Evolutionary conservation across 441 rosid species (phyloP).

Genomic region (Croton laevigatus): DNA sequence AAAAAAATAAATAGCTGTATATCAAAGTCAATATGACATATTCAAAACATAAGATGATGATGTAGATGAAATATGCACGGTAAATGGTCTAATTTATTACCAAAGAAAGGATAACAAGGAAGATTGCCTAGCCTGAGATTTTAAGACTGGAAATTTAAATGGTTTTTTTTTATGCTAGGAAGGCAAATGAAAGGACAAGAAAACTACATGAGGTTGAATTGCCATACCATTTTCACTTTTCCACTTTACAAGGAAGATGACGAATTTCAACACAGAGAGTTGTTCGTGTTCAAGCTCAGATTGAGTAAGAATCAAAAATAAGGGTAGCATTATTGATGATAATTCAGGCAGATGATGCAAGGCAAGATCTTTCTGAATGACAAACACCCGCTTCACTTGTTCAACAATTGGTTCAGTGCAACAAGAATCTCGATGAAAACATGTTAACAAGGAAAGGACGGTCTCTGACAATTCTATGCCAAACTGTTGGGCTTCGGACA

Average conservation of each 20-base stretch:
- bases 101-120: not conserved
- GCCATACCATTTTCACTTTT: conserved; percentile 61
- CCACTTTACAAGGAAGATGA: conserved; percentile 70
- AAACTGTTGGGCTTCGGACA: conserved; percentile 53
- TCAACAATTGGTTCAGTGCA: conserved; percentile 50
- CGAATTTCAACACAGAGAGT: conserved; percentile 60
- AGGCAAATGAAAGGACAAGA: conserved; percentile 6
- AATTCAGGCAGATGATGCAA: conserved; percentile 51
- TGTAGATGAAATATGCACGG: not conserved
- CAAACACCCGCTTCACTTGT: conserved; percentile 54
- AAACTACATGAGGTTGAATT: conserved; percentile 18
- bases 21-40: not conserved
- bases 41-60: not conserved
- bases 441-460: conserved; percentile 42
- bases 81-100: not conserved
- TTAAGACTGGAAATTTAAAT: not conserved
- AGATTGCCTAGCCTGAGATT: not conserved
- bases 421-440: conserved; percentile 38
- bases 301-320: conserved; percentile 52
- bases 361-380: conserved; percentile 62
- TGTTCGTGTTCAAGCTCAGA: conserved; percentile 86
- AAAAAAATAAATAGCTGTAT: not conserved
- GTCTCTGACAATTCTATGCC: conserved; percentile 61
- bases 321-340: conserved; percentile 50
- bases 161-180: not conserved